Percentiles rank a stretch among this genome's conserved stretches.
These are phyloP conservation scores for Termitomyces bulborhizus DNA, from an alignment of 768 basidiomycete genomes.

Conservation along the genomic window DNA sequence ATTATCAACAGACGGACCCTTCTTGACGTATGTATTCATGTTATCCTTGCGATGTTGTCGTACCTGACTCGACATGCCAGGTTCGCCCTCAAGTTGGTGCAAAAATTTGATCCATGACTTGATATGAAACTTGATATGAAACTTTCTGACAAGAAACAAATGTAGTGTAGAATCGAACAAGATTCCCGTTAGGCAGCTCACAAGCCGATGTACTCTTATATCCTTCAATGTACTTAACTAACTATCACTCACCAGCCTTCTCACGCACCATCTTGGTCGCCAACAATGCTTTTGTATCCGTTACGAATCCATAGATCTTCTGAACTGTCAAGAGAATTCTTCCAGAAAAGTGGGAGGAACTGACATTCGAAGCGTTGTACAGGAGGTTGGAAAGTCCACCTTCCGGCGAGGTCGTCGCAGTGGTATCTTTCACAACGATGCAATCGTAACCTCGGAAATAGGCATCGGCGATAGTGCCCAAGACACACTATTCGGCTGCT, in stretches of 20 bases:
- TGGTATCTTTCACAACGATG: conserved; percentile 49
- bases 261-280: conserved; percentile 8
- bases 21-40: conserved; percentile 27
- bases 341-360: conserved; percentile 15
- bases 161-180: neutral
- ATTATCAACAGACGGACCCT: conserved; percentile 26
- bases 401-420: conserved; percentile 56
- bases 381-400: conserved; percentile 52
- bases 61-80: conserved; percentile 14
- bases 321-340: neutral
- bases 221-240: neutral
- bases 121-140: neutral
- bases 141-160: neutral
- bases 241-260: neutral
- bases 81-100: conserved; percentile 17
- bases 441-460: conserved; percentile 63
- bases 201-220: neutral
- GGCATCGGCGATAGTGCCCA: conserved; percentile 57
- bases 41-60: neutral
- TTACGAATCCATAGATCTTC: conserved; percentile 49
- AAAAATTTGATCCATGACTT: neutral
- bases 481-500: conserved; percentile 42
- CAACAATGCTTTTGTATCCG: conserved; percentile 26
- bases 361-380: conserved; percentile 50
- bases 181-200: neutral